Conservation (phyloP, 2,329 filamentous ascomycete species). For the Verticillium alfalfae region DNA sequence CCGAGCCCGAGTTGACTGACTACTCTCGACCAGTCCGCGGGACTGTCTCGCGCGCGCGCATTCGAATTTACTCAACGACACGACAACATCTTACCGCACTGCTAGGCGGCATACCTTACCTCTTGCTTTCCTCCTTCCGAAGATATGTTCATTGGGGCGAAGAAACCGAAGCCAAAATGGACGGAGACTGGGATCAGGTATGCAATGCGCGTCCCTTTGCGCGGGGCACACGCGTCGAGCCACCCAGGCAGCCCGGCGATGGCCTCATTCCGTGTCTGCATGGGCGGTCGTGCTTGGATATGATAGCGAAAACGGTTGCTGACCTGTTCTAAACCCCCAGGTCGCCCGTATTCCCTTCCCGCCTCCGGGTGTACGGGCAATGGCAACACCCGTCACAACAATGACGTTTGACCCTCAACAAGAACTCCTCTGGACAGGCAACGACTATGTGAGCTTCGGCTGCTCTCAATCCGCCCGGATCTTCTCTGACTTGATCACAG, state of each 20-base stretch:
- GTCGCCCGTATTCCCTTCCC: slow-evolving; percentile 78
- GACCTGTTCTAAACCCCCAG: slow-evolving; percentile 33
- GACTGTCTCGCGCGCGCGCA: background rate
- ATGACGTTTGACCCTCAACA: slow-evolving; percentile 85
- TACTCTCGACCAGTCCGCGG: background rate
- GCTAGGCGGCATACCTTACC: background rate
- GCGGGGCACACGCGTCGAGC: background rate
- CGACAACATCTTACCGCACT: background rate
- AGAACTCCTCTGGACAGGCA: slow-evolving; percentile 90
- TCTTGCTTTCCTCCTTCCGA: background rate
- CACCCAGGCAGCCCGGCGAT: background rate
- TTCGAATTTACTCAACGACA: background rate
- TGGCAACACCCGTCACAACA: slow-evolving; percentile 68
- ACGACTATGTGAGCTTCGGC: slow-evolving; percentile 65
- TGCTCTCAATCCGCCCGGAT: background rate
- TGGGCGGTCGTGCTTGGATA: background rate
- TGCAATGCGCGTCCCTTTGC: slow-evolving; percentile 28
- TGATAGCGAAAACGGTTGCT: slow-evolving; percentile 2
- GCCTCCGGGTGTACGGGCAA: slow-evolving; percentile 64
- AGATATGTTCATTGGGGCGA: slow-evolving; percentile 27
- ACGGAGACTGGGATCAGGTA: slow-evolving; percentile 65
- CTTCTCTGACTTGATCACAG: slow-evolving; percentile 37
- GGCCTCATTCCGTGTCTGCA: slow-evolving; percentile 2
- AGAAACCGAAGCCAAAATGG: slow-evolving; percentile 45
- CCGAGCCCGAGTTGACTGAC: background rate